Percentiles rank a stretch among this genome's conserved stretches.
Conservation (phyloP, 2,329 filamentous ascomycete genomes). For the Samsoniella hepiali region DNA sequence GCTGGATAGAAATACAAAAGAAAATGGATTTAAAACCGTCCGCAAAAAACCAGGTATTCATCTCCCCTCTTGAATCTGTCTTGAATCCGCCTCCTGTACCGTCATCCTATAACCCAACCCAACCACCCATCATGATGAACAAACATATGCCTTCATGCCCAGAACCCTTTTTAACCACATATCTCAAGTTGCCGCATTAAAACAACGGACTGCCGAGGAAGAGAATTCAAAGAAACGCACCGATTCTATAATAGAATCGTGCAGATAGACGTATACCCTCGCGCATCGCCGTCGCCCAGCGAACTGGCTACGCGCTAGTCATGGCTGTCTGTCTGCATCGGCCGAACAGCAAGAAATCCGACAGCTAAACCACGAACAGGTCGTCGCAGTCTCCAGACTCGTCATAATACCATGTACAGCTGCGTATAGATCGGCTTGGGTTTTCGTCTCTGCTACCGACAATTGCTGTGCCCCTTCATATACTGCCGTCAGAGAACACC, state of each 20-base stretch:
- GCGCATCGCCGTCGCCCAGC: background rate
- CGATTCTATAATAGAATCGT: background rate
- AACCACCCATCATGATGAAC: constrained; percentile 1
- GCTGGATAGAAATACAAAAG: constrained; percentile 22
- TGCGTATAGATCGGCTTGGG: too few relatives aligned
- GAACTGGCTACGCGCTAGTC: background rate
- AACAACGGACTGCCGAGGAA: background rate
- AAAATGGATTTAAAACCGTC: constrained; percentile 26
- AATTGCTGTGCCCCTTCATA: background rate
- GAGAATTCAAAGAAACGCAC: background rate
- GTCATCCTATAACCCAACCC: background rate
- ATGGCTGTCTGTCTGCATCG: background rate
- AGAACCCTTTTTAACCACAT: constrained; percentile 8
- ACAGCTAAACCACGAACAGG: background rate
- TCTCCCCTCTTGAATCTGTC: background rate
- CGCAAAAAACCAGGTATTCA: constrained; percentile 17
- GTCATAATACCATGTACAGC: background rate
- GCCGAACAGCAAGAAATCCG: background rate
- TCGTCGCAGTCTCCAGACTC: background rate
- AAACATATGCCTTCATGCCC: background rate
- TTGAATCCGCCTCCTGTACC: background rate
- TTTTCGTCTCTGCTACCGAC: background rate
- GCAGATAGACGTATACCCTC: background rate
- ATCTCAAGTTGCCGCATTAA: constrained; percentile 9
- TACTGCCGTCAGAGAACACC: background rate